These are phyloP conservation scores for Mucor mucedo DNA, from an alignment of 371 early-diverging fungal genomes.

Conservation along the genomic window DNA sequence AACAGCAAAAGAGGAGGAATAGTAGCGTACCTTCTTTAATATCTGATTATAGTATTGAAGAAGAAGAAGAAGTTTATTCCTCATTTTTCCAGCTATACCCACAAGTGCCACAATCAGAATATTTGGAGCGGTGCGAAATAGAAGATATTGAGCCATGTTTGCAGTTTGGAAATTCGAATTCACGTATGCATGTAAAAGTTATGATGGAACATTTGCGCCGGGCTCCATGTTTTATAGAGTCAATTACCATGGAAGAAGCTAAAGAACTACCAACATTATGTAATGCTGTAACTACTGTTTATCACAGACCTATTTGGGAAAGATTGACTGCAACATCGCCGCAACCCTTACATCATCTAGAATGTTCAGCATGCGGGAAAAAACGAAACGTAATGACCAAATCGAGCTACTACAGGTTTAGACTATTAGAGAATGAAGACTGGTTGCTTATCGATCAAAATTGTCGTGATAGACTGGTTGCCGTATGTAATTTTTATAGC, in stretches of 20 bases:
- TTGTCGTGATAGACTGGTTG: slow-evolving; percentile 77
- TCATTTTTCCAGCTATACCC: not conserved
- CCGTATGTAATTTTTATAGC: slow-evolving; percentile 89
- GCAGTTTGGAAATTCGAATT: slow-evolving; percentile 14
- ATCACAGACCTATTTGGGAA: slow-evolving; percentile 21
- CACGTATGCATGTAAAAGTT: slow-evolving; percentile 13
- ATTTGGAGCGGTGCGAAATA: slow-evolving; percentile 15
- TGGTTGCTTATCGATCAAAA: slow-evolving; percentile 25
- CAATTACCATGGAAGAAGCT: slow-evolving; percentile 3
- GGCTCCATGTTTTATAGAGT: slow-evolving; percentile 24
- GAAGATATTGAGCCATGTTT: slow-evolving; percentile 29
- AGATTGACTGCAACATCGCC: not conserved
- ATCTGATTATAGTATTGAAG: not conserved
- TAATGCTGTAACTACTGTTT: slow-evolving; percentile 5
- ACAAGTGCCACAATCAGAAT: slow-evolving; percentile 1
- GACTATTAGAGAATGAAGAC: slow-evolving; percentile 23
- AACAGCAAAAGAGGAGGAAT: slow-evolving; percentile 2
- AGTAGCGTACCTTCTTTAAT: not conserved
- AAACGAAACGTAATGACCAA: not conserved
- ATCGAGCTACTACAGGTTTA: slow-evolving; percentile 20
- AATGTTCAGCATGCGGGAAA: slow-evolving; percentile 13
- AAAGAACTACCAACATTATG: not conserved
- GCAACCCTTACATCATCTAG: not conserved
- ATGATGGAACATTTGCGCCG: slow-evolving; percentile 16
- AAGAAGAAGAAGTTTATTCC: not conserved